Base-by-base conservation (phyloP, 2,329 filamentous ascomycete genomes). In the Daldinia eschscholtzii region DNA sequence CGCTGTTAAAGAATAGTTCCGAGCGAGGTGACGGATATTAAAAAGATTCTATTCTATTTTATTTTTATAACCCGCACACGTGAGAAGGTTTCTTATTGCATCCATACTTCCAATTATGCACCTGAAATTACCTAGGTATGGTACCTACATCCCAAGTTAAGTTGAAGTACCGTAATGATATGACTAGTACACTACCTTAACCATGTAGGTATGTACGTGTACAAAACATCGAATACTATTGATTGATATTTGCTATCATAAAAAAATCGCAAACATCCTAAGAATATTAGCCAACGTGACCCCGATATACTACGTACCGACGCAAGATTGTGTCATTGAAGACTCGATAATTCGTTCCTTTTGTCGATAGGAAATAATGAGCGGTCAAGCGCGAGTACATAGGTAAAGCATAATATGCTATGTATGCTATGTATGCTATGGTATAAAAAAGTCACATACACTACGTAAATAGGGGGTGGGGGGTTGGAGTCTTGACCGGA, bases 271-370 rank as follows among this genome's bases (percentile, higher is more conserved):
- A 52, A 33, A 52, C 23, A 50, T 55, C 50, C 12, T 65, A 35
- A 39, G 18, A 10, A 28, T 48, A 58, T 35, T 23, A 61, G 26
- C 23, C 13, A 61, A 37, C 33, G 39, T 61, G 61, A 64, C 60
- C 57, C 59, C 39, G 46, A 57, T 59, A 52, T 63, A 50, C 57
- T 46, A 62, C 59, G 52, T 66, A 66, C 28, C 53, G 41, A 68
- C 60, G 70, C 62, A 68, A 57, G 57, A 61, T 72, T 72, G 53
- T 72, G 70, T 72, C 67, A 72, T 72, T 61, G 55, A 57, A 62
- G 37, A 9, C 50, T 63, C 56, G 55, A 57, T 56, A 42, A 57
- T 64, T 35, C 58, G 60, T 63, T 5, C 59, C 62, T 63, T 42
- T 42, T 61, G 59, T 65, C 67, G 42, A 60, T 58, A 65, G 10